Evolutionary conservation across 768 basidiomycete genomes (phyloP).

Genomic region (Boletus bicolor): DNA sequence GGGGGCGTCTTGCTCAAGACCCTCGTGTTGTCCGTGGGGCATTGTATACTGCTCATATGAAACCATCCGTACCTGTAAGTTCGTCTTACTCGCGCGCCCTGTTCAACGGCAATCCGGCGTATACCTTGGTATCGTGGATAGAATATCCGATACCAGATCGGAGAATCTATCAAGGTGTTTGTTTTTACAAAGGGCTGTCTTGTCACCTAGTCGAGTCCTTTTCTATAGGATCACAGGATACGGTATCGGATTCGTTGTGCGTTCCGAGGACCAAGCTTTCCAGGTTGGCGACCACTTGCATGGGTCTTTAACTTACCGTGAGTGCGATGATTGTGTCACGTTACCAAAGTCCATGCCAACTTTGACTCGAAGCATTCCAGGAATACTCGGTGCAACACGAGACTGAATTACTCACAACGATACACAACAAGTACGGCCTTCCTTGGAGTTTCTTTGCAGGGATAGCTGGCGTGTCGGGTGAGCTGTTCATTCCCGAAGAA

Average conservation of each 20-base stretch:
- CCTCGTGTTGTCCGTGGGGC: constrained; percentile 46
- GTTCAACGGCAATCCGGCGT: too few species aligned
- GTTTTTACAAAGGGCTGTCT: too few species aligned
- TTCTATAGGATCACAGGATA: neutral
- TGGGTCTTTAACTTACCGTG: neutral
- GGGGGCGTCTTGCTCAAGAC: constrained; percentile 51
- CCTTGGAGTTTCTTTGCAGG: too few species aligned
- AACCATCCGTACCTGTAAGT: neutral
- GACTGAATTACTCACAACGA: too few species aligned
- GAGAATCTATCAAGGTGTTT: neutral
- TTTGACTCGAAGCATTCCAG: neutral
- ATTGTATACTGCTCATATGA: constrained; percentile 43
- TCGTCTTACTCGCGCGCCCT: too few species aligned
- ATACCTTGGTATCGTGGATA: too few species aligned
- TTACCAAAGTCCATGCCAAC: too few species aligned
- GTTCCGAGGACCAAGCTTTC: neutral
- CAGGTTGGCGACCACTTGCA: neutral
- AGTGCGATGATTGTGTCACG: too few species aligned
- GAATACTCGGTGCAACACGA: too few species aligned
- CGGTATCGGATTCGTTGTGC: neutral
- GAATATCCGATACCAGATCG: neutral
- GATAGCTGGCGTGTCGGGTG: neutral
- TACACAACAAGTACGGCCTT: too few species aligned
- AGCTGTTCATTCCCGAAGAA: neutral
- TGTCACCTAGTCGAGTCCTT: neutral